These are phyloP conservation scores for Metschnikowia cerradonensis DNA, from an alignment of 805 yeast species.

Conservation along the genomic window DNA sequence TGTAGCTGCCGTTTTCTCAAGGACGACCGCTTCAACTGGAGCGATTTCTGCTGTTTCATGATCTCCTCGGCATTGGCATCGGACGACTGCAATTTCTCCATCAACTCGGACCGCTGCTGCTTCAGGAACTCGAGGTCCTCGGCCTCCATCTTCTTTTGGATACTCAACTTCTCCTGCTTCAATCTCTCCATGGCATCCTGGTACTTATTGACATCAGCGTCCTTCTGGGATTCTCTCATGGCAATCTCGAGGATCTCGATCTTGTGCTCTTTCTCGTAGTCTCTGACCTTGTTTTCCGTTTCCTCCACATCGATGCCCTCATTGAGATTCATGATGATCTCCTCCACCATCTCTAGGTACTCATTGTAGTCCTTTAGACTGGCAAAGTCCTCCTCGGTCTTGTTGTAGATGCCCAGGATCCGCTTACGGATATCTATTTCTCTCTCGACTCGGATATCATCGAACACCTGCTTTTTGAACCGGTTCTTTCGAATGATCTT, in stretches of 20 bases:
- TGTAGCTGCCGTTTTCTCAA: slow-evolving; percentile 59
- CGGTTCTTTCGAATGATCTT: slow-evolving; percentile 81
- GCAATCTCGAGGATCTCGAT: slow-evolving; percentile 74
- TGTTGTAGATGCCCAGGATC: slow-evolving; percentile 74
- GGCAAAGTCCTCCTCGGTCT: slow-evolving; percentile 69
- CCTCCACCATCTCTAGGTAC: slow-evolving; percentile 82
- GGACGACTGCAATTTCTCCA: slow-evolving; percentile 35
- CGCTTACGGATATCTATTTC: slow-evolving; percentile 88
- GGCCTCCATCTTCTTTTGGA: slow-evolving; percentile 57
- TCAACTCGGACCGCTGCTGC: slow-evolving; percentile 39
- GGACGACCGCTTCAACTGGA: slow-evolving; percentile 55
- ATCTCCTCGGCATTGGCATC: slow-evolving; percentile 36
- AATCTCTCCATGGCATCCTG: slow-evolving; percentile 52
- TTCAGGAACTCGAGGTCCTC: slow-evolving; percentile 39
- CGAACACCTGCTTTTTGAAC: slow-evolving; percentile 90
- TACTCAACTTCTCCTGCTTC: slow-evolving; percentile 60
- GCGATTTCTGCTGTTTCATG: slow-evolving; percentile 34
- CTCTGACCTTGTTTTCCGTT: slow-evolving; percentile 61
- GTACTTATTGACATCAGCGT: slow-evolving; percentile 63
- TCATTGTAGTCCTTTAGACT: slow-evolving; percentile 59
- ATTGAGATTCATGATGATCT: slow-evolving; percentile 69
- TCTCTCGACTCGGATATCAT: slow-evolving; percentile 82
- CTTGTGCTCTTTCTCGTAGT: slow-evolving; percentile 71
- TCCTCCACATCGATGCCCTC: slow-evolving; percentile 65
- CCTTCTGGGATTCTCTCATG: slow-evolving; percentile 55